Conservation (phyloP, 1,139 yeast genomes). For the Blastobotrys indianensis region DNA sequence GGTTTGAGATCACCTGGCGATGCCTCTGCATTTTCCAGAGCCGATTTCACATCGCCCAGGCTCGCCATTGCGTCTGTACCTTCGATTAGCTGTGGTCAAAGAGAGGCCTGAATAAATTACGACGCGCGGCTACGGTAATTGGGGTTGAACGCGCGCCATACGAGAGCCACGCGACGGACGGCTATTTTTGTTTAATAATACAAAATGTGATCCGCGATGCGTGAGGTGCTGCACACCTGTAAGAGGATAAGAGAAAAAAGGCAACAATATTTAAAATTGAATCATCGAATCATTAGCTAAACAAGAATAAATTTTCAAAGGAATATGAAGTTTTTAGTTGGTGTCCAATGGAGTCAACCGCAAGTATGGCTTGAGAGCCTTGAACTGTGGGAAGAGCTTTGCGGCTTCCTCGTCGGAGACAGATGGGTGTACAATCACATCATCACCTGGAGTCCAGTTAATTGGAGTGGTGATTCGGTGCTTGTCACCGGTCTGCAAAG, state of each 20-base stretch:
- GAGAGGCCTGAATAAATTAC: background rate
- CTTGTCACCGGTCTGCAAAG: constrained; percentile 69
- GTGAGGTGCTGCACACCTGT: too few relatives aligned
- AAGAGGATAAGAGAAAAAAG: too few relatives aligned
- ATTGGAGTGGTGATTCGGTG: constrained; percentile 74
- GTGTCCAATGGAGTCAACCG: constrained; percentile 45
- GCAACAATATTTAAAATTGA: background rate
- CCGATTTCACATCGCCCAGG: constrained; percentile 5
- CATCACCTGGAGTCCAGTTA: constrained; percentile 84
- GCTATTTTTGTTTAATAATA: too few relatives aligned
- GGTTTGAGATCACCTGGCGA: constrained; percentile 2
- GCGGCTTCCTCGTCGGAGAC: constrained; percentile 68
- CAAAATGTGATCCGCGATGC: too few relatives aligned
- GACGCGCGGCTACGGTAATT: background rate
- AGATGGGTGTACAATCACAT: constrained; percentile 74
- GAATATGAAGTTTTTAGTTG: background rate
- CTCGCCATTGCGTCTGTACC: background rate
- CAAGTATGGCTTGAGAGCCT: constrained; percentile 73
- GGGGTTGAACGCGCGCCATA: background rate
- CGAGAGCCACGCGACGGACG: too few relatives aligned
- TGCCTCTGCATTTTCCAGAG: constrained; percentile 7
- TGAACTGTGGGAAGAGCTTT: constrained; percentile 67
- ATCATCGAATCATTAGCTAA: background rate
- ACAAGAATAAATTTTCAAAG: background rate
- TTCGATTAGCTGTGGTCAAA: background rate